phyloP scores from a whole-genome alignment of 768 basidiomycete genomes.

The Collybia mongolica region DNA sequence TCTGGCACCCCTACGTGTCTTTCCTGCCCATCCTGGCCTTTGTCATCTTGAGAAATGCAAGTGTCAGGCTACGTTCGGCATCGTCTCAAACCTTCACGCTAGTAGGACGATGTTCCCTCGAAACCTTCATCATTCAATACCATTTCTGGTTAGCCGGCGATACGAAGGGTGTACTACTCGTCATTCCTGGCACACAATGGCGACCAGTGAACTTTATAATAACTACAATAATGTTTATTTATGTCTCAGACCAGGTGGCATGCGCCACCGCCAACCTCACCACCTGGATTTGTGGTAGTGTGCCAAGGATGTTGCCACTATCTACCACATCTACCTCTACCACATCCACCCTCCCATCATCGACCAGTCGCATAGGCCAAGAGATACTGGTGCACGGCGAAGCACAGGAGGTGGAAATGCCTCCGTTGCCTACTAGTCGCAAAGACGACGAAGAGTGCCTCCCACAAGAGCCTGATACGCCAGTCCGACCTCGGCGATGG shows the following conservation, averaged over 20 bases:
- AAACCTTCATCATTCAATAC: slow-evolving; percentile 91
- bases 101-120: slow-evolving; percentile 84
- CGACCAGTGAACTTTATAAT: slow-evolving; percentile 77
- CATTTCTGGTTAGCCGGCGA: slow-evolving; percentile 86
- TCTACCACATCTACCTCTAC: slow-evolving; percentile 6
- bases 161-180: slow-evolving; percentile 76
- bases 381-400: slow-evolving; percentile 14
- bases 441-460: slow-evolving; percentile 18
- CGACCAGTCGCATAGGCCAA: slow-evolving; percentile 12
- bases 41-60: slow-evolving; percentile 75
- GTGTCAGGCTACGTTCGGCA: slow-evolving; percentile 62
- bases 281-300: slow-evolving; percentile 44
- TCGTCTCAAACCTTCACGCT: slow-evolving; percentile 73
- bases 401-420: slow-evolving; percentile 15
- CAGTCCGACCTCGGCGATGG: slow-evolving; percentile 43
- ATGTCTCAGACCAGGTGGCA: slow-evolving; percentile 73
- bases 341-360: slow-evolving; percentile 1
- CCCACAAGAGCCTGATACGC: slow-evolving; percentile 37
- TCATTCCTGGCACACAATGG: slow-evolving; percentile 73
- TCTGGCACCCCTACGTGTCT: slow-evolving; percentile 82
- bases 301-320: slow-evolving; percentile 16
- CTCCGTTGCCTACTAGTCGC: slow-evolving; percentile 13
- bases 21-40: slow-evolving; percentile 80
- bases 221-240: slow-evolving; percentile 78
- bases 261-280: slow-evolving; percentile 76